These are phyloP conservation scores for Margaritispora aquatica DNA, from an alignment of 495 filamentous ascomycete genomes.

Conservation along the genomic window DNA sequence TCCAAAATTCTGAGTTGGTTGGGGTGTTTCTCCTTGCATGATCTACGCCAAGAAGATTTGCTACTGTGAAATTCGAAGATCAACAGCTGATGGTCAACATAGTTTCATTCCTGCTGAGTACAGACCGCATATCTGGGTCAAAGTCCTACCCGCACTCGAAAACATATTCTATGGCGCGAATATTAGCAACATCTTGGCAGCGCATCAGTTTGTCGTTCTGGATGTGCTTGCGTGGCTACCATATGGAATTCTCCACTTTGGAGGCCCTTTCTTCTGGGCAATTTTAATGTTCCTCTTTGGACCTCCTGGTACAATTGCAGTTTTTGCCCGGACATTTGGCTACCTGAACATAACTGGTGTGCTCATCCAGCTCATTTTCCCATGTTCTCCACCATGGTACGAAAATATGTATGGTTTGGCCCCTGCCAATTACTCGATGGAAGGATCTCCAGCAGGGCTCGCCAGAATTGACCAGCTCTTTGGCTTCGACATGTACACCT, in stretches of 20 bases:
- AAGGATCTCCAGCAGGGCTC: constrained; percentile 79
- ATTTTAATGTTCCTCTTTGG: constrained; percentile 77
- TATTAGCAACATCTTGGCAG: constrained; percentile 89
- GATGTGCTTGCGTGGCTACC: constrained; percentile 90
- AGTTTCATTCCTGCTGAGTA: constrained; percentile 83
- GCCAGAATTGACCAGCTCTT: constrained; percentile 83
- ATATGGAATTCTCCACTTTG: constrained; percentile 86
- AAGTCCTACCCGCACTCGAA: constrained; percentile 89
- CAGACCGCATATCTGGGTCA: constrained; percentile 88
- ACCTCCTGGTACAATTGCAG: constrained; percentile 75
- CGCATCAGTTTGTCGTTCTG: constrained; percentile 72
- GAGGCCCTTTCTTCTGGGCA: constrained; percentile 69
- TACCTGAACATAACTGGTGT: constrained; percentile 89
- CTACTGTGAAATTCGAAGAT: neutral
- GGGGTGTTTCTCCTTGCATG: neutral
- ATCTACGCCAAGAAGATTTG: constrained; percentile 2
- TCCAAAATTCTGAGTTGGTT: neutral
- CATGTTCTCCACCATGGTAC: constrained; percentile 94
- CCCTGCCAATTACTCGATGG: constrained; percentile 86
- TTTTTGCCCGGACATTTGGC: constrained; percentile 81
- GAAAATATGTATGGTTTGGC: constrained; percentile 83
- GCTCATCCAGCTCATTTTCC: constrained; percentile 78
- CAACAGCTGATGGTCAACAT: constrained; percentile 9
- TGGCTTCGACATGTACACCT: constrained; percentile 87
- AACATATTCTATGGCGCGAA: constrained; percentile 96